Percentiles rank a stretch among this genome's conserved stretches.
Conservation (phyloP, 768 basidiomycete species). For the Lactarius indigo region DNA sequence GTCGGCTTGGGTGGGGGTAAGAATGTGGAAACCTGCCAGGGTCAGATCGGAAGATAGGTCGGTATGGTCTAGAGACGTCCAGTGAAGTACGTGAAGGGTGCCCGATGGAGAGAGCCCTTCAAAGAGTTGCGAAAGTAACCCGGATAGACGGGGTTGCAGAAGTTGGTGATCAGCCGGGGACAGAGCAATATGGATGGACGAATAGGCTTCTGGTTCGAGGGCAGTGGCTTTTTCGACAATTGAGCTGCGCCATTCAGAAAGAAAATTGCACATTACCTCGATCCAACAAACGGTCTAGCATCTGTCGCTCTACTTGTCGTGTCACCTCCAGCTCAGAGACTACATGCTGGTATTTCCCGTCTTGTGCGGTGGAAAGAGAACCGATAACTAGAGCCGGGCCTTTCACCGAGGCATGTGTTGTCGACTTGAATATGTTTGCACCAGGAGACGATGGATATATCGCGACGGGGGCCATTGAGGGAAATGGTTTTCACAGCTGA, state of each 20-base stretch:
- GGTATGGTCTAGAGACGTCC: constrained; percentile 39
- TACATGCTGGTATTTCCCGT: constrained; percentile 74
- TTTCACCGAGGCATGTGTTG: constrained; percentile 32
- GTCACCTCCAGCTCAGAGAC: constrained; percentile 55
- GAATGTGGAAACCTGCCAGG: constrained; percentile 59
- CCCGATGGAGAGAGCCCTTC: constrained; percentile 62
- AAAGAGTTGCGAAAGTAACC: constrained; percentile 58
- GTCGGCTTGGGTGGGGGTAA: constrained; percentile 40
- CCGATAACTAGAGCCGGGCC: constrained; percentile 70
- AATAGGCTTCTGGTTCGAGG: constrained; percentile 51
- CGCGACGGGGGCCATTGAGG: constrained; percentile 60
- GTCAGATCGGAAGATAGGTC: constrained; percentile 56
- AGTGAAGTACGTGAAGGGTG: constrained; percentile 61
- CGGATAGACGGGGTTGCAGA: constrained; percentile 48
- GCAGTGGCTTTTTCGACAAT: constrained; percentile 46
- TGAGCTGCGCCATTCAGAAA: neutral
- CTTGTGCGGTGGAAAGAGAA: constrained; percentile 70
- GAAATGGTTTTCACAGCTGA: neutral
- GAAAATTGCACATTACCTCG: constrained; percentile 49
- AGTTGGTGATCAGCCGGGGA: constrained; percentile 57
- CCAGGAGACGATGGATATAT: constrained; percentile 33
- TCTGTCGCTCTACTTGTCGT: constrained; percentile 65
- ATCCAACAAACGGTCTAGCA: constrained; percentile 80
- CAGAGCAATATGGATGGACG: constrained; percentile 67
- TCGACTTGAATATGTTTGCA: constrained; percentile 22